A percentile compares a stretch with the other conserved stretches of the same genome.
phyloP scores from a whole-genome alignment of 176 grass and related monocot species.

The barley (Hordeum vulgare) region MorexV3_pseudomolecules_assembly NC_058518.1:29523033-29523532 shows the following conservation, averaged over 20 bases:
- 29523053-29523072: not conserved
- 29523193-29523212: not conserved
- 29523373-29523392: not conserved
- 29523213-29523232: not conserved
- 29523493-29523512: not conserved
- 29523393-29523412: not conserved
- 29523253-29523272: not conserved
- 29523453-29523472: not conserved
- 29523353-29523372: not conserved
- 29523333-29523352: not conserved
- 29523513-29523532: not conserved
- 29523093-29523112: not conserved
- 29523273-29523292: not conserved
- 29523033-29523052: not conserved
- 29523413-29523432: not conserved
- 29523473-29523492: not conserved
- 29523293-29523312: not conserved
- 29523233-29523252: not conserved
- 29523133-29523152: not conserved
- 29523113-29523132: no score
- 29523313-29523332: not conserved
- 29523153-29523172: not conserved
- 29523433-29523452: not conserved
- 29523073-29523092: not conserved
- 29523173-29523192: not conserved